phyloP scores from a whole-genome alignment of 2,329 filamentous ascomycete species.

The Salinomyces thailandicus region DNA sequence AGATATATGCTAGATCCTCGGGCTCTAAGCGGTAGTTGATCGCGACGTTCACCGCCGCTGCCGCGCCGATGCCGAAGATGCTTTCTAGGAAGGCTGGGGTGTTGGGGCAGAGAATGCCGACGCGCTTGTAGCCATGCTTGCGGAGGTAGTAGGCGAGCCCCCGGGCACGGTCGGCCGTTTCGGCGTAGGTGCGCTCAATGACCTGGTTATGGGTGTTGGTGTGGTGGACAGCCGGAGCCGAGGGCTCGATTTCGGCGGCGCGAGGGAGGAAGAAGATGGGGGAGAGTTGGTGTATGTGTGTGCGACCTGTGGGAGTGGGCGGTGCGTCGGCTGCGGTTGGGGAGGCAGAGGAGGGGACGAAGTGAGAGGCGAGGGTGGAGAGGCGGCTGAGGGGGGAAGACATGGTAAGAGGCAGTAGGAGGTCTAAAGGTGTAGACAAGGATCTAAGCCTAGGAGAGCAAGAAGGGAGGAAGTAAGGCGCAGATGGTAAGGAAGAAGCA shows the following conservation, averaged over 20 bases:
- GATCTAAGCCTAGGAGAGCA: too few relatives aligned
- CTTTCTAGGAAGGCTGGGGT: conserved; percentile 89
- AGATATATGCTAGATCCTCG: conserved; percentile 84
- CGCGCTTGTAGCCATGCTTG: conserved; percentile 60
- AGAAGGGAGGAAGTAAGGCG: too few relatives aligned
- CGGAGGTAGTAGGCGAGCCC: conserved; percentile 81
- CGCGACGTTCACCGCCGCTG: conserved; percentile 65
- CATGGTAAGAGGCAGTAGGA: too few relatives aligned
- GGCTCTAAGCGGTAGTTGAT: conserved; percentile 67
- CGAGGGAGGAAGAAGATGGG: conserved; percentile 81
- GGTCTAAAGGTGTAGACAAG: too few relatives aligned
- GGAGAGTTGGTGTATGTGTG: conserved; percentile 66
- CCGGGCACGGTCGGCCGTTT: conserved; percentile 74
- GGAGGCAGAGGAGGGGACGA: conserved; percentile 25
- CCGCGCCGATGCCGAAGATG: conserved; percentile 77
- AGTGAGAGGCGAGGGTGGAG: conserved; percentile 40
- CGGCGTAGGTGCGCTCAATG: conserved; percentile 65
- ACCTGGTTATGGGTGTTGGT: conserved; percentile 65
- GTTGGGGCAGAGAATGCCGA: conserved; percentile 83
- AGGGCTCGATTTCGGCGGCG: conserved; percentile 77
- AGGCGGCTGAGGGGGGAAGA: conserved; percentile 54
- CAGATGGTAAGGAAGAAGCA: too few relatives aligned
- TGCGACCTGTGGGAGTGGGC: conserved; percentile 27
- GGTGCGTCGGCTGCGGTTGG: conserved; percentile 9
- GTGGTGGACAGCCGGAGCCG: conserved; percentile 70